Evolutionary conservation across 257 asterid genomes (phyloP).

Genomic region (Nyctanthes arbortristis): DNA sequence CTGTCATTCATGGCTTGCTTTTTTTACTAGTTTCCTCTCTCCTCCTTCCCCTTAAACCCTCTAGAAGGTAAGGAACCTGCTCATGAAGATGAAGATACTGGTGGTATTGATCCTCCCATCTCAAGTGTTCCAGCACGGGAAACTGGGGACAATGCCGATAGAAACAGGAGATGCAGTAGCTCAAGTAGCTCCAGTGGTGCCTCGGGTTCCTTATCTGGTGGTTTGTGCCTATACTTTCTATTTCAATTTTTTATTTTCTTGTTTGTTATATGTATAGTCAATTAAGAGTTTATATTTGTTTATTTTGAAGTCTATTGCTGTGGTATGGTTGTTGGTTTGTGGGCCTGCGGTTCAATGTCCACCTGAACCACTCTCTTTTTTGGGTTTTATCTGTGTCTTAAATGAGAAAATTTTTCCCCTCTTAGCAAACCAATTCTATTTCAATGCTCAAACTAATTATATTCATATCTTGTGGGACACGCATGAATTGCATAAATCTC

Average conservation of each 20-base stretch:
- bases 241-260: not conserved
- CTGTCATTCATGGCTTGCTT: constrained; percentile 11
- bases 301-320: not conserved
- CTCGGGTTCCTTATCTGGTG: constrained; percentile 69
- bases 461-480: too few relatives aligned
- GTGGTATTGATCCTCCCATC: constrained; percentile 61
- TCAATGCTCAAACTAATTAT: too few relatives aligned
- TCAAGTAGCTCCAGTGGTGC: constrained; percentile 73
- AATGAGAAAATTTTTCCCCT: too few relatives aligned
- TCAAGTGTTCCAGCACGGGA: constrained; percentile 61
- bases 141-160: constrained; percentile 49
- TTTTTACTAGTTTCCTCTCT: constrained; percentile 13
- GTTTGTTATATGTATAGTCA: not conserved
- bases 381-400: too few relatives aligned
- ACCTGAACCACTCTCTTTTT: not conserved
- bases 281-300: not conserved
- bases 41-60: constrained; percentile 16
- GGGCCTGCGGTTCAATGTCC: not conserved
- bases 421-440: too few relatives aligned
- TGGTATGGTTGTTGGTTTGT: too few relatives aligned
- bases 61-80: constrained; percentile 50
- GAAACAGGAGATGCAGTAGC: constrained; percentile 57
- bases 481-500: too few relatives aligned
- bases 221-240: constrained; percentile 39
- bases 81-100: constrained; percentile 82